Evolutionary conservation across 2,329 filamentous ascomycete genomes (phyloP).

Genomic region (Hirsutella minnesotensis): DNA sequence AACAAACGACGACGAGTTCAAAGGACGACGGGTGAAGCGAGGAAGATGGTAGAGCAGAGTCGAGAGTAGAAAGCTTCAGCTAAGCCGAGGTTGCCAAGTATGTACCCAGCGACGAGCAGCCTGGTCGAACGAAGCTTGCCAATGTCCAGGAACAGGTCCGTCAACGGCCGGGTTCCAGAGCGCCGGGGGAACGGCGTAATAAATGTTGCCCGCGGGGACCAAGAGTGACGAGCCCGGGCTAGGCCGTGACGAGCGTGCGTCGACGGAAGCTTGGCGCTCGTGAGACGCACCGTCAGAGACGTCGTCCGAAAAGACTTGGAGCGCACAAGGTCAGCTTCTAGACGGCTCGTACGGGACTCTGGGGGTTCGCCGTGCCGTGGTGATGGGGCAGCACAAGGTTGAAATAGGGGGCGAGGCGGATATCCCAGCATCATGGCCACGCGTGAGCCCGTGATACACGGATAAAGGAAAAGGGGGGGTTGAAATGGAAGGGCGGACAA

Average conservation of each 20-base stretch:
- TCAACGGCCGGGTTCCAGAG: conserved; percentile 18
- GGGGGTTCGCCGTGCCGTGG: no score
- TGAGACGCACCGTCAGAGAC: no score
- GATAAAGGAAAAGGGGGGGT: not conserved
- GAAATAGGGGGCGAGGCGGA: no score
- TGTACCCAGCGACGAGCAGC: conserved; percentile 20
- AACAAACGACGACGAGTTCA: not conserved
- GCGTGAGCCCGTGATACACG: not conserved
- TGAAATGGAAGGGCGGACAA: no score
- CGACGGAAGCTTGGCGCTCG: no score
- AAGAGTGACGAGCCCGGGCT: not conserved
- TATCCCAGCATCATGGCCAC: no score
- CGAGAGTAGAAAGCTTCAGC: not conserved
- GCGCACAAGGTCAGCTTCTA: no score
- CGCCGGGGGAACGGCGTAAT: conserved; percentile 5
- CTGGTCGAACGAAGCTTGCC: conserved; percentile 21
- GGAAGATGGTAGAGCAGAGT: not conserved
- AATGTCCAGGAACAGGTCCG: conserved; percentile 19
- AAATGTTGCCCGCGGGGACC: conserved; percentile 2
- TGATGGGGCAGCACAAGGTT: no score
- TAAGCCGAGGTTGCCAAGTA: conserved; percentile 20
- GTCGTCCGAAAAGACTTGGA: no score
- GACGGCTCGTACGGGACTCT: no score
- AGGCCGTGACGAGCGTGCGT: no score
- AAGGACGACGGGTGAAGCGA: not conserved